Evolutionary conservation across 495 filamentous ascomycete genomes (phyloP).

Genomic region (Cairneyella variabilis): DNA sequence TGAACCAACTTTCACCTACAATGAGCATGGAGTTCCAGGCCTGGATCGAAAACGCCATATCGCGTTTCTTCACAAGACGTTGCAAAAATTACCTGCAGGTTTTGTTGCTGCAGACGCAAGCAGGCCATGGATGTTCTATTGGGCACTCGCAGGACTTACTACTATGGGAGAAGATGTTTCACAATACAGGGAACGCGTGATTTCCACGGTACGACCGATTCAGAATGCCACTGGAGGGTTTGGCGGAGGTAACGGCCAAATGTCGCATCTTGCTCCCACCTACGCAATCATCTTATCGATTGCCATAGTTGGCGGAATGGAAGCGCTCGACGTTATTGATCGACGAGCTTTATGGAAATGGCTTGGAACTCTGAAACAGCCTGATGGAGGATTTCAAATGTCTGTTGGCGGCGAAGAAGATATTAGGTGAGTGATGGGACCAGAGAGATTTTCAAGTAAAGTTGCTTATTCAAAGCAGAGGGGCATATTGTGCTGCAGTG

Average conservation of each 20-base stretch:
- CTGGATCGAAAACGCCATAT: slow-evolving; percentile 70
- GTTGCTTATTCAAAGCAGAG: slow-evolving; percentile 45
- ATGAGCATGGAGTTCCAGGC: slow-evolving; percentile 65
- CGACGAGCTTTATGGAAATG: slow-evolving; percentile 83
- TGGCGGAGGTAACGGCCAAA: slow-evolving; percentile 89
- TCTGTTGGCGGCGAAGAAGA: slow-evolving; percentile 83
- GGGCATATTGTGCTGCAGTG: slow-evolving; percentile 84
- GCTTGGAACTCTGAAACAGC: slow-evolving; percentile 78
- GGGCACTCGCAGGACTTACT: slow-evolving; percentile 70
- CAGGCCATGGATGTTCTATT: slow-evolving; percentile 91
- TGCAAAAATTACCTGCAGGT: slow-evolving; percentile 58
- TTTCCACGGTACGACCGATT: slow-evolving; percentile 67
- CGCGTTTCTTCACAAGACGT: slow-evolving; percentile 63
- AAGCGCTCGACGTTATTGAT: slow-evolving; percentile 71
- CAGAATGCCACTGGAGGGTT: slow-evolving; percentile 86
- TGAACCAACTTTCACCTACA: slow-evolving; percentile 38
- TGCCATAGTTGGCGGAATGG: slow-evolving; percentile 68
- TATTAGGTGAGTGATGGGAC: slow-evolving; percentile 59
- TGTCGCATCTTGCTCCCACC: slow-evolving; percentile 79
- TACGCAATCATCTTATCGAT: slow-evolving; percentile 81
- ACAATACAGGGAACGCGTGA: slow-evolving; percentile 61
- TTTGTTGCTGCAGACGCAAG: slow-evolving; percentile 75
- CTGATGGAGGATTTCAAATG: slow-evolving; percentile 79
- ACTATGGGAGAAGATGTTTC: slow-evolving; percentile 74
- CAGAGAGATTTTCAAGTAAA: slow-evolving; percentile 2